Conservation (phyloP, 2,329 filamentous ascomycete genomes). For the Penicillium sumatraense region DNA sequence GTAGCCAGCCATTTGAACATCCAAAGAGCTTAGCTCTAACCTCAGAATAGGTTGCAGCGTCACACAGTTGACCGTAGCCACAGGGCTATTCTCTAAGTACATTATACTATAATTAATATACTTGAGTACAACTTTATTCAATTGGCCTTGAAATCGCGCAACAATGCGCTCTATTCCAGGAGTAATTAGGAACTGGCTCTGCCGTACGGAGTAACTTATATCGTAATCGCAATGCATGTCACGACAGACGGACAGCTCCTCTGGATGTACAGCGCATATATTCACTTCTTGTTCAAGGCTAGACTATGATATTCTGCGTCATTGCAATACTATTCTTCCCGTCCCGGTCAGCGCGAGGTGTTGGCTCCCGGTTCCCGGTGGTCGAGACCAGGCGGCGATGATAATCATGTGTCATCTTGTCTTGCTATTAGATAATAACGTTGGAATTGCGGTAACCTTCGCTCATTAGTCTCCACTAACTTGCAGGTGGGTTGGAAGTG, state of each 20-base stretch:
- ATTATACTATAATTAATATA: too few species aligned
- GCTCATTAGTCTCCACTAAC: conserved; percentile 4
- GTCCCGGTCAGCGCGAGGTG: background rate
- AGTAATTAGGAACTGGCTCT: background rate
- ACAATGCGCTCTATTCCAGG: background rate
- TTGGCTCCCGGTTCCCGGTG: conserved; percentile 12
- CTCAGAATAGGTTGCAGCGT: background rate
- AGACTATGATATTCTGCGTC: background rate
- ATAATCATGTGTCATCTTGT: conserved; percentile 28
- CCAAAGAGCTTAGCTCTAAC: conserved; percentile 9
- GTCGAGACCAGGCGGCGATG: conserved; percentile 18
- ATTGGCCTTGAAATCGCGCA: background rate
- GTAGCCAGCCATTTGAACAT: conserved; percentile 11
- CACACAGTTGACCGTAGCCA: conserved; percentile 4
- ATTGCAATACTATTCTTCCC: background rate
- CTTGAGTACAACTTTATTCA: background rate
- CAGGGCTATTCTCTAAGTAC: background rate
- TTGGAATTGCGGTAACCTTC: background rate
- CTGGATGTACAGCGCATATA: background rate
- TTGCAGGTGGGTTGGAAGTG: background rate
- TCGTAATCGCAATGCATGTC: background rate
- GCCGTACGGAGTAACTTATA: background rate
- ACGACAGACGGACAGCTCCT: background rate
- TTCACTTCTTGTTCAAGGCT: background rate
- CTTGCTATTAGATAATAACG: conserved; percentile 27